A percentile compares a stretch with the other conserved stretches of the same genome.
phyloP scores from a whole-genome alignment of 108 stramenopile species.

The Skeletonema grethae region DNA sequence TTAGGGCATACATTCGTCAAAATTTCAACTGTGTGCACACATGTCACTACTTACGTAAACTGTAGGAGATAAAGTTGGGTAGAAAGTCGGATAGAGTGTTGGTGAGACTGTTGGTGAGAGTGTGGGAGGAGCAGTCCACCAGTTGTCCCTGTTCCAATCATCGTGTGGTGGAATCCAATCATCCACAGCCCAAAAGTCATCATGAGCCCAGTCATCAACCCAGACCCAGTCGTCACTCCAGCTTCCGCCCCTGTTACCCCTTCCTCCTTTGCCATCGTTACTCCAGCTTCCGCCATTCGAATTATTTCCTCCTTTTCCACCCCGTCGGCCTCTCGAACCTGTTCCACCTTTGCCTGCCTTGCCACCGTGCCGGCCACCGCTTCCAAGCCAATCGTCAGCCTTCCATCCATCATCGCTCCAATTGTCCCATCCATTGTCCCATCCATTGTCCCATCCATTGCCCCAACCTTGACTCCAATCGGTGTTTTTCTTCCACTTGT shows the following conservation, averaged over 20 bases:
- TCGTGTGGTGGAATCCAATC: no score
- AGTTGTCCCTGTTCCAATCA: not conserved
- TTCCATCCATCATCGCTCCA: not conserved
- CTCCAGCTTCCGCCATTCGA: no score
- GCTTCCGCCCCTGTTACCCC: no score
- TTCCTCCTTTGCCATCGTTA: no score
- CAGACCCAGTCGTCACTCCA: not conserved
- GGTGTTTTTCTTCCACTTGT: not conserved
- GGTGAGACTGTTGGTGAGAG: not conserved
- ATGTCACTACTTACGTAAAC: not conserved
- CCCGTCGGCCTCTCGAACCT: not conserved
- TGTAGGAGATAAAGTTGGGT: slow-evolving; percentile 1
- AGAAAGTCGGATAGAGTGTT: slow-evolving; percentile 5
- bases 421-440: not conserved
- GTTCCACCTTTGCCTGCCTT: not conserved
- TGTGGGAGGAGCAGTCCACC: not conserved
- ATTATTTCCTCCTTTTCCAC: not conserved
- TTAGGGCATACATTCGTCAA: not conserved
- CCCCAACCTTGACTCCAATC: not conserved
- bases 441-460: not conserved
- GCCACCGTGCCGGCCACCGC: not conserved
- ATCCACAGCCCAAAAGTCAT: not conserved
- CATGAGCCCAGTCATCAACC: not conserved
- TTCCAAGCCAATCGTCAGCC: not conserved
- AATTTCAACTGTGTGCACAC: not conserved